Conservation (phyloP, 768 basidiomycete species). For the Coprinellus aureogranulatus region DNA sequence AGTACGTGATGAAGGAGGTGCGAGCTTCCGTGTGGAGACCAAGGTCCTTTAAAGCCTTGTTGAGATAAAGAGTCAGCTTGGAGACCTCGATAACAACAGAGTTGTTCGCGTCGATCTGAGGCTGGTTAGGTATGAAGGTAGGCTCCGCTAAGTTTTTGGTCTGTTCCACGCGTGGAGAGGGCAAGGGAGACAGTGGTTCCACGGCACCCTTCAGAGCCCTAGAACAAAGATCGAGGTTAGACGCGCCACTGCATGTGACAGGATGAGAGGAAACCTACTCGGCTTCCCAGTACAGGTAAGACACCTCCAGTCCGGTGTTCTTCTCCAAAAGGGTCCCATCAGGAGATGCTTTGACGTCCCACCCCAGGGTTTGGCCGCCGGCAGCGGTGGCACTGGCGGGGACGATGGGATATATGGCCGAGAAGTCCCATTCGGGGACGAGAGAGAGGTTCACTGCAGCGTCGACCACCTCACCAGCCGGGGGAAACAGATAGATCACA, state of each 20-base stretch:
- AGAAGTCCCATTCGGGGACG: constrained; percentile 31
- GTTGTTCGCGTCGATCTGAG: constrained; percentile 18
- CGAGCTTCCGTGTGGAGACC: constrained; percentile 42
- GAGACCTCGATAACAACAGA: constrained; percentile 28
- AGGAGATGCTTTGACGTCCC: constrained; percentile 29
- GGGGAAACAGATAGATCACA: constrained; percentile 35
- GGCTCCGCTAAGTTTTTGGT: no score
- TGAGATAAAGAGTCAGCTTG: constrained; percentile 34
- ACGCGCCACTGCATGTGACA: neutral
- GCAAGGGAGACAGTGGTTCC: neutral
- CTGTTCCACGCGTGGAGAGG: neutral
- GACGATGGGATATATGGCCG: constrained; percentile 32
- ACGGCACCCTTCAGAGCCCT: neutral
- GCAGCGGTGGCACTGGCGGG: constrained; percentile 15
- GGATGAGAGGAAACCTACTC: constrained; percentile 19
- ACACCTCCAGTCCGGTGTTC: constrained; percentile 23
- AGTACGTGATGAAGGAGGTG: constrained; percentile 46
- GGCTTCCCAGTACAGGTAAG: constrained; percentile 43
- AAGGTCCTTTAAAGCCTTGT: constrained; percentile 28
- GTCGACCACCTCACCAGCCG: constrained; percentile 16
- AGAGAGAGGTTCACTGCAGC: constrained; percentile 30
- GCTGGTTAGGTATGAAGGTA: neutral
- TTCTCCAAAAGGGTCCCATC: constrained; percentile 31
- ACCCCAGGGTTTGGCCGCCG: constrained; percentile 24
- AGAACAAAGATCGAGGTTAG: neutral